phyloP scores from a whole-genome alignment of 2,329 filamentous ascomycete genomes.

The Cordyceps cateniannulata region DNA sequence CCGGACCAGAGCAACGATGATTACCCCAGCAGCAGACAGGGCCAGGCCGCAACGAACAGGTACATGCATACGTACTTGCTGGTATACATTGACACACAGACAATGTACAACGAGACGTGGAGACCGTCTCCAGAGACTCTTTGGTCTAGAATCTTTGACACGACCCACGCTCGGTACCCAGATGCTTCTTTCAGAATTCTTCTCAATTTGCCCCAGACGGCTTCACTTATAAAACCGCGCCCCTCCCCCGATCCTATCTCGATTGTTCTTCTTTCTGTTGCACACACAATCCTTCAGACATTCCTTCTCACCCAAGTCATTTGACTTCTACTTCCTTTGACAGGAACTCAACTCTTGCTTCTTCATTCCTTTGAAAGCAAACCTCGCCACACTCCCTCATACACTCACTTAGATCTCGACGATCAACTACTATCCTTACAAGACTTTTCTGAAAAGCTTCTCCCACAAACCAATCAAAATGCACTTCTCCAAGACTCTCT shows the following conservation, averaged over 20 bases:
- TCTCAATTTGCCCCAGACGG: neutral
- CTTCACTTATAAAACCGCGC: conserved; percentile 6
- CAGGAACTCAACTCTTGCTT: conserved; percentile 9
- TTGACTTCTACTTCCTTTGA: conserved; percentile 13
- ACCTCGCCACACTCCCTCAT: conserved; percentile 13
- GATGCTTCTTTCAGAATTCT: conserved; percentile 9
- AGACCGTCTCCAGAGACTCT: neutral
- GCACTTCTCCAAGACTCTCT: conserved; percentile 44
- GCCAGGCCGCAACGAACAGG: neutral
- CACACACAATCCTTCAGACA: conserved; percentile 8
- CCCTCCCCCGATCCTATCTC: conserved; percentile 7
- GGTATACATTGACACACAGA: neutral
- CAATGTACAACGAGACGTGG: neutral
- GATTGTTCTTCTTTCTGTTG: neutral
- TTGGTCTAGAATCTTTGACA: conserved; percentile 11
- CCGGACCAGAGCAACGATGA: neutral
- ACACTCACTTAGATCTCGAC: conserved; percentile 11
- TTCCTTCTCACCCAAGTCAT: conserved; percentile 9
- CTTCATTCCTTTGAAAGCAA: conserved; percentile 16
- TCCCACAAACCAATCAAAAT: conserved; percentile 37
- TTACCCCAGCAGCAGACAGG: neutral
- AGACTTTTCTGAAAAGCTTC: neutral
- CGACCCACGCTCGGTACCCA: conserved; percentile 1
- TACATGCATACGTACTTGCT: neutral
- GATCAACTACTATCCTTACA: conserved; percentile 15